phyloP scores from a whole-genome alignment of 1,284 basidiomycete genomes.

The Ceratobasidium sp. region DNA sequence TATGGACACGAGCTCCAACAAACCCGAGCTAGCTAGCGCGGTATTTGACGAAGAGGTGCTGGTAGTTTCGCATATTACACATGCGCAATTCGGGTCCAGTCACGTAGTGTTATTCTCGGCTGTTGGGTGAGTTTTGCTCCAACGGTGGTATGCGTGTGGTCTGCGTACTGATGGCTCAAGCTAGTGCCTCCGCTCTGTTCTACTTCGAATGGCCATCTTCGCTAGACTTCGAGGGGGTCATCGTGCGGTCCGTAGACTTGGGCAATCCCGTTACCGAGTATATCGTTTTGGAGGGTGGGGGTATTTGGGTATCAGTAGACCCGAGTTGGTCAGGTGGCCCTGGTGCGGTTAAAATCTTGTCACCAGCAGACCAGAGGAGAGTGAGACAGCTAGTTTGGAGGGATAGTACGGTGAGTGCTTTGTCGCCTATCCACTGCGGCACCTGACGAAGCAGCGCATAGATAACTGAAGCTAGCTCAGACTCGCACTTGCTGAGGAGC shows the following conservation, averaged over 20 bases:
- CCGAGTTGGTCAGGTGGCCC: constrained; percentile 31
- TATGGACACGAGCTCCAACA: constrained; percentile 46
- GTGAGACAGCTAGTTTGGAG: constrained; percentile 44
- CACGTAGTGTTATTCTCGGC: constrained; percentile 70
- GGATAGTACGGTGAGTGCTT: constrained; percentile 40
- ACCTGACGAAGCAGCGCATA: neutral
- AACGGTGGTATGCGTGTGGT: neutral
- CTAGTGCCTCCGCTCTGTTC: constrained; percentile 77
- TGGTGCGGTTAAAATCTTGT: neutral
- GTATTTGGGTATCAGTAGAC: constrained; percentile 50
- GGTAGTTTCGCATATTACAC: constrained; percentile 64
- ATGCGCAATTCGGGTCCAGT: constrained; percentile 52
- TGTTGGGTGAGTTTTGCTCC: constrained; percentile 66
- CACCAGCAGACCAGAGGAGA: neutral
- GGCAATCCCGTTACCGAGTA: constrained; percentile 50
- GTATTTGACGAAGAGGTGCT: constrained; percentile 58
- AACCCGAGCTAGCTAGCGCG: constrained; percentile 11
- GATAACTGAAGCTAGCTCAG: constrained; percentile 22
- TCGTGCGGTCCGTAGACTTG: constrained; percentile 45
- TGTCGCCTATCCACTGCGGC: neutral
- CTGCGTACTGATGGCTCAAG: constrained; percentile 8
- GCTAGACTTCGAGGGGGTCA: constrained; percentile 13
- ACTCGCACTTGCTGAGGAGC: constrained; percentile 39
- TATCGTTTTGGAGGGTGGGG: constrained; percentile 13
- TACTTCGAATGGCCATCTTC: constrained; percentile 55